These are phyloP conservation scores for Taphrina populina DNA, from an alignment of 1,139 yeast species.

Conservation along the genomic window DNA sequence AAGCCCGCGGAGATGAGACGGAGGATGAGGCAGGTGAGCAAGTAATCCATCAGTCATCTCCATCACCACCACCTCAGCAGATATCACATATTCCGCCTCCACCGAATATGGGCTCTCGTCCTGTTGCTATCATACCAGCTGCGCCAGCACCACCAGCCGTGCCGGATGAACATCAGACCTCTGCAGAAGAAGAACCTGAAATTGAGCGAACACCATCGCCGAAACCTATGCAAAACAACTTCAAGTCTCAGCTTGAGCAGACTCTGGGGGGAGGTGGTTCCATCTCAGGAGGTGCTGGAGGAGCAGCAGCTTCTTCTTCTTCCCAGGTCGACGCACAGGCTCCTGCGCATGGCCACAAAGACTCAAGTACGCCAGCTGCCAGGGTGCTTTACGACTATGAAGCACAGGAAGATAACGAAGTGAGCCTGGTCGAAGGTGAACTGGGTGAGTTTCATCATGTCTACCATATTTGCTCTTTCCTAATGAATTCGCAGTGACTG, in stretches of 20 bases:
- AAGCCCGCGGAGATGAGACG: neutral
- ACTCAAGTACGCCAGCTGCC: conserved; percentile 49
- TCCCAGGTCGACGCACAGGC: conserved; percentile 7
- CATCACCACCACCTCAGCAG: too few relatives aligned
- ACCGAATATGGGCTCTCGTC: conserved; percentile 16
- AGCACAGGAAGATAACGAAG: conserved; percentile 74
- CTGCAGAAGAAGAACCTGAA: conserved; percentile 31
- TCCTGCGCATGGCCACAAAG: conserved; percentile 29
- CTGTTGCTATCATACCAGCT: conserved; percentile 13
- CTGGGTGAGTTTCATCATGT: conserved; percentile 48
- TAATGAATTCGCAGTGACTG: conserved; percentile 39
- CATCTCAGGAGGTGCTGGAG: too few relatives aligned
- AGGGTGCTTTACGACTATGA: conserved; percentile 66
- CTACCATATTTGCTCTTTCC: neutral
- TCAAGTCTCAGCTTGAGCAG: conserved; percentile 38
- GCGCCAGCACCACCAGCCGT: conserved; percentile 36
- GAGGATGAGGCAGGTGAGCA: neutral
- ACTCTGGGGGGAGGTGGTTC: conserved; percentile 43
- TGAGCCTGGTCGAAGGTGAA: conserved; percentile 66
- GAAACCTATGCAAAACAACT: conserved; percentile 30
- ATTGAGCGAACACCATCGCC: conserved; percentile 35
- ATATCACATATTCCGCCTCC: too few relatives aligned
- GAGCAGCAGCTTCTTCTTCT: neutral
- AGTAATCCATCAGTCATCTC: neutral
- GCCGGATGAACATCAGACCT: conserved; percentile 33